Base-by-base conservation (phyloP, 2,329 filamentous ascomycete genomes). In the Dactylellina parvicollis region DNA sequence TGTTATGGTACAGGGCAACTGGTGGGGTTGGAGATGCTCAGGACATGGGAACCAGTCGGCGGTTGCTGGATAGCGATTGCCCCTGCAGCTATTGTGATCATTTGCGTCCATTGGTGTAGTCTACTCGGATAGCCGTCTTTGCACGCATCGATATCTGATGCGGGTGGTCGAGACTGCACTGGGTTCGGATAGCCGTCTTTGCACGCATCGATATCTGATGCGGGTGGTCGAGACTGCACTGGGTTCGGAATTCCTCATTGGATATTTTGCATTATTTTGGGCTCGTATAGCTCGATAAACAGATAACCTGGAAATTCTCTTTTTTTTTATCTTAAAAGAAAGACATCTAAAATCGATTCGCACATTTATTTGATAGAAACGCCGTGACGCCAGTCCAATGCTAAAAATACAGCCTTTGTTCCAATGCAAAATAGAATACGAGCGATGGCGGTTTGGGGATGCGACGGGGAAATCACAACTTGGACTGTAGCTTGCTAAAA, bases 401-500 rank as follows among this genome's bases (percentile, higher is more conserved):
- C 65, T 70, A 61, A 70, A 67, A 67, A 36, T 67, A 67, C 62
- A 67, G 18, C 32, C 24, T n/a, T n/a, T n/a, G 30, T 16, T 42
- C 9, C 8, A 47, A 16, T 40, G 7, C 32, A 46, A 18, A 14
- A 49, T n/a, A 4, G 24, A 24, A 52, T 30, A 42, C 46, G 38
- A 40, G 36, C 40, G 14, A 16, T 4, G 24, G 5, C 22, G 30
- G 28, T 2, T 14, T 10, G 12, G 2, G 18, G 22, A 30, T 28
- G 38, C 14, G 24, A 16, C 28, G 1, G 30, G 1, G 12, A n/a
- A 8, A 34, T 55, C 57, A 73, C 8, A 73, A 32, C 54, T 73
- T 73, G 5, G 69, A 36, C 22, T 73, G n/a, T 5, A 73, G 46
- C 36, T 73, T 73, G 55, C 69, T 73, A 32, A 73, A 73, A 44